Evolutionary conservation across 345 rosid species (phyloP).

Genomic region (Murraya koenigii): DNA sequence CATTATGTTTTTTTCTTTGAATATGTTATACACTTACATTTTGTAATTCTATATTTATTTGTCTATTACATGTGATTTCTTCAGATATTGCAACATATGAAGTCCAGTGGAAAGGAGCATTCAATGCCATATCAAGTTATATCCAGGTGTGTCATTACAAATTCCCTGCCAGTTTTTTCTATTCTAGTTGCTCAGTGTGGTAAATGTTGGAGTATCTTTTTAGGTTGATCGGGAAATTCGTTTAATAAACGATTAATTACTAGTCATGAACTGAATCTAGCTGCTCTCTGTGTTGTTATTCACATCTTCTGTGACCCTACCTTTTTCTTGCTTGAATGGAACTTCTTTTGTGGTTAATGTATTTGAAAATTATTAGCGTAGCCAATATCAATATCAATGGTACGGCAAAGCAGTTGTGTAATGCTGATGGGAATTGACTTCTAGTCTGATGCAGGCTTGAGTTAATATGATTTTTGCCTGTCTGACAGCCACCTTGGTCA

Average conservation of each 20-base stretch:
- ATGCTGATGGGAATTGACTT: background rate
- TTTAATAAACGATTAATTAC: background rate
- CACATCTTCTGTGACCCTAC: background rate
- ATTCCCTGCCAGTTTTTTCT: background rate
- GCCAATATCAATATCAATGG: background rate
- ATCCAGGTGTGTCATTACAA: slow-evolving; percentile 58
- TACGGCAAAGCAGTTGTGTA: background rate
- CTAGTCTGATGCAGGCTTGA: background rate
- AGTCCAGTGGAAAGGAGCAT: slow-evolving; percentile 93
- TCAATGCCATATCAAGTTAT: slow-evolving; percentile 99
- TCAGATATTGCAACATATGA: slow-evolving; percentile 98
- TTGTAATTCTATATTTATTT: slow-evolving; percentile 3
- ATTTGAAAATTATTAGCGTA: background rate
- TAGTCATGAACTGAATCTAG: background rate
- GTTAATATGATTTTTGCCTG: background rate
- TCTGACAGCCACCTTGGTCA: background rate
- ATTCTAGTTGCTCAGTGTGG: background rate
- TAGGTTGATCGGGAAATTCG: background rate
- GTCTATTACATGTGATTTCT: slow-evolving; percentile 17
- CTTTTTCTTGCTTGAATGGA: background rate
- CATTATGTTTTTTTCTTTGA: background rate
- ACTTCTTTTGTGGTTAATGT: background rate
- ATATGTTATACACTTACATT: background rate
- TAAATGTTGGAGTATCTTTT: background rate
- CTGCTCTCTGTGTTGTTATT: background rate